These are phyloP conservation scores for Fusarium sp. DNA, from an alignment of 2,329 filamentous ascomycete genomes.

Conservation along the genomic window DNA sequence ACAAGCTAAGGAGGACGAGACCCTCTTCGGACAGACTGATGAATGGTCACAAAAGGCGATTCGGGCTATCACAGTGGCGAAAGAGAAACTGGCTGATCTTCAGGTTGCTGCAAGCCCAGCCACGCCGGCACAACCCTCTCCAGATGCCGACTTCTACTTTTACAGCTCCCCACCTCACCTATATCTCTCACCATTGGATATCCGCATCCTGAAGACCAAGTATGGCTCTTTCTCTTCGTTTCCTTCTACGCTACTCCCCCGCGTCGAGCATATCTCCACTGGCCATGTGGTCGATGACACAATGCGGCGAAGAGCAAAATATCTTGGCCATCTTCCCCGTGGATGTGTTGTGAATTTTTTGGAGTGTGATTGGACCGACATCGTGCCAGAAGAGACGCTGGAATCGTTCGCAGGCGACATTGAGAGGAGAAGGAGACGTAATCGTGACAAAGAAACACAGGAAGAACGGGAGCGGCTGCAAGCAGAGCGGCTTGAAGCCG, in stretches of 20 bases:
- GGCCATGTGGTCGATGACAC: slow-evolving; percentile 89
- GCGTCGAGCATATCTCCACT: slow-evolving; percentile 88
- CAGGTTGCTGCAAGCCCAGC: slow-evolving; percentile 35
- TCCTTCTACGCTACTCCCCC: slow-evolving; percentile 85
- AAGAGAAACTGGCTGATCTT: slow-evolving; percentile 73
- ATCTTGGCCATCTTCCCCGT: slow-evolving; percentile 84
- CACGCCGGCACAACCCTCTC: slow-evolving; percentile 38
- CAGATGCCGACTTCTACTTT: slow-evolving; percentile 77
- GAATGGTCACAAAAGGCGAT: slow-evolving; percentile 92
- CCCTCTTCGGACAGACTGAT: slow-evolving; percentile 91
- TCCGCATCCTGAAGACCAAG: slow-evolving; percentile 88
- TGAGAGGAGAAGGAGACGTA: slow-evolving; percentile 77
- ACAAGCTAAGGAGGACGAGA: slow-evolving; percentile 88
- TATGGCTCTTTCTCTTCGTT: slow-evolving; percentile 86
- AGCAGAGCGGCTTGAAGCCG: slow-evolving; percentile 82
- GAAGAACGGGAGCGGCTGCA: slow-evolving; percentile 88
- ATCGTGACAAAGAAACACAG: slow-evolving; percentile 83
- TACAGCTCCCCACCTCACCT: slow-evolving; percentile 89
- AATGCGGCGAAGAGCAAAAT: slow-evolving; percentile 84
- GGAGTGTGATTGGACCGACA: slow-evolving; percentile 95
- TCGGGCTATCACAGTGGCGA: slow-evolving; percentile 75
- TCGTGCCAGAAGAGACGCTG: slow-evolving; percentile 80
- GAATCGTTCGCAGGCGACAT: slow-evolving; percentile 81
- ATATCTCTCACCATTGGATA: slow-evolving; percentile 90
- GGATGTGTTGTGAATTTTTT: slow-evolving; percentile 93